Evolutionary conservation across 2,329 filamentous ascomycete genomes (phyloP), one percentile per base, ranked within the genome.

Genomic region (Ascochyta pisi): DNA sequence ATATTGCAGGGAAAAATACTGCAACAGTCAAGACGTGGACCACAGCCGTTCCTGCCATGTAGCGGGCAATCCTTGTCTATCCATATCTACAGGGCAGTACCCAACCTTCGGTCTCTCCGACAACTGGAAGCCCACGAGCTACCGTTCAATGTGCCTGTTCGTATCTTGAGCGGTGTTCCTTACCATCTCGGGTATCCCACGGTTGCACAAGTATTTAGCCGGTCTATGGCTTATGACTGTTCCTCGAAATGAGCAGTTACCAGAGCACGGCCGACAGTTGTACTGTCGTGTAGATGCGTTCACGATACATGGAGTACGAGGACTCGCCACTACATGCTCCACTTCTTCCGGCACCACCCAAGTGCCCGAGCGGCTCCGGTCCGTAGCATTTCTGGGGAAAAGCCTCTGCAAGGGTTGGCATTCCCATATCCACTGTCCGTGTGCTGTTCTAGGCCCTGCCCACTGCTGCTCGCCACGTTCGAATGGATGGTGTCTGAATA

Each of bases 351-450:
- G 34, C 51, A 45, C 42, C 53, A 37, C 34, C 15, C 41, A 40
- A 38, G 13, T 33, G 37, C 31, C 41, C 35, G 19, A 27, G 42
- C 53, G 47, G 37, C 16, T 43, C 43, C 42, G 47, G 37, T 48
- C 53, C 53, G 38, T 23, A 51, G 37, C 3, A 22, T 41, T 33
- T 50, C 47, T 24, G 53, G 42, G 42, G 31, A 24, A 50, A 29
- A n/a, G 29, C 19, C 31, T 38, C 33, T 51, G 53, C 47, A 56
- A 47, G 47, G 42, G 41, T 46, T 24, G 26, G 4, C 27, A 35
- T 43, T 39, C 23, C 24, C 13, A 38, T 51, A 42, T 50, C 53
- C 53, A 56, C 47, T 51, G 43, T 56, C 53, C 24, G 42, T 56
- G 47, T 55, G 29, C 29, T 29, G 38, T 26, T 46, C 46, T 50